A percentile compares a stretch with the other conserved stretches of the same genome.
Conservation (phyloP, 495 filamentous ascomycete genomes). For the Trypethelium eluteriae region DNA sequence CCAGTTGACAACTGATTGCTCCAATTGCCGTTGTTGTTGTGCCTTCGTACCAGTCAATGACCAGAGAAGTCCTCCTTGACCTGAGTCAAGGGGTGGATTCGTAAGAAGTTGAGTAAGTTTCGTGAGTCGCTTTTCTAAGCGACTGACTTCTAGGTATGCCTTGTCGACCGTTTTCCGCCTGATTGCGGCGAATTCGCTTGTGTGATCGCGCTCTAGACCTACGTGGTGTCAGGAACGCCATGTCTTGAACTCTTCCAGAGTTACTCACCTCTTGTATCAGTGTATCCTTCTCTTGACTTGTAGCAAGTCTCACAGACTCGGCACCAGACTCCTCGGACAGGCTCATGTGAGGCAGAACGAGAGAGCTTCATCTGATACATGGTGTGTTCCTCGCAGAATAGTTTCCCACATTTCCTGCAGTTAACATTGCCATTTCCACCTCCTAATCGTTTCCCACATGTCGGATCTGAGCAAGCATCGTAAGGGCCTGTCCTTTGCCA, state of each 20-base stretch:
- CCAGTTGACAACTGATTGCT: constrained; percentile 91
- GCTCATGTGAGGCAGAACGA: constrained; percentile 81
- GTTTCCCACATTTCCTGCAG: constrained; percentile 80
- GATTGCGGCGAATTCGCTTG: constrained; percentile 54
- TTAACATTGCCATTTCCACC: constrained; percentile 77
- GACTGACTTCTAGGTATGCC: constrained; percentile 72
- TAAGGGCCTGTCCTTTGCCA: constrained; percentile 72
- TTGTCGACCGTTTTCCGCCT: constrained; percentile 75
- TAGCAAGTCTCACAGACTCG: constrained; percentile 96
- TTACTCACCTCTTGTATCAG: constrained; percentile 44
- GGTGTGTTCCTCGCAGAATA: constrained; percentile 97
- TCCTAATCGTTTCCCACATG: constrained; percentile 71
- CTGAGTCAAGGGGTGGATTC: constrained; percentile 56
- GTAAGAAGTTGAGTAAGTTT: constrained; percentile 80
- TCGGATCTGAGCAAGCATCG: constrained; percentile 78
- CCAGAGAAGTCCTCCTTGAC: constrained; percentile 45
- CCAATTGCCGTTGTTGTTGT: constrained; percentile 66
- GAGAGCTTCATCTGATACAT: constrained; percentile 99
- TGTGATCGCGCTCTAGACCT: constrained; percentile 62
- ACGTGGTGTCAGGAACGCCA: constrained; percentile 11
- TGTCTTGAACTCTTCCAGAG: neutral
- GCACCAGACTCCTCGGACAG: constrained; percentile 86
- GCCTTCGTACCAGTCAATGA: constrained; percentile 49
- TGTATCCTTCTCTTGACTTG: constrained; percentile 92
- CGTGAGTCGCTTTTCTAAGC: constrained; percentile 84